phyloP scores from a whole-genome alignment of 2,329 filamentous ascomycete genomes.

The Botrytis paeoniae region DNA sequence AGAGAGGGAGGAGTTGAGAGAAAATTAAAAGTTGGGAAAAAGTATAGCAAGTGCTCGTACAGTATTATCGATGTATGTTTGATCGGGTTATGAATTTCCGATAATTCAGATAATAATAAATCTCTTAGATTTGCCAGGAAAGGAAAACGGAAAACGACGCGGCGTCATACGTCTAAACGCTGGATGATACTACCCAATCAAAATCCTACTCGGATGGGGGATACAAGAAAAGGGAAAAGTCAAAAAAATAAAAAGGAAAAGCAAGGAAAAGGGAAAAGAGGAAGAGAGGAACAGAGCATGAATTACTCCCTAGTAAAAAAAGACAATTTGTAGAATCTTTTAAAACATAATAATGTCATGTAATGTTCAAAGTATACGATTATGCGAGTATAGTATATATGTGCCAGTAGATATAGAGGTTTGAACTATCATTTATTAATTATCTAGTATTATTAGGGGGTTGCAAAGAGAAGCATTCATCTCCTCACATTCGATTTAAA shows the following conservation, averaged over 20 bases:
- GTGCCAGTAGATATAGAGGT: background rate
- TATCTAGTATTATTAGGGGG: background rate
- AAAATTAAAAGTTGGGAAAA: background rate
- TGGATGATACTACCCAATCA: slow-evolving; percentile 1
- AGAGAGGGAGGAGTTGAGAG: background rate
- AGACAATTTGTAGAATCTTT: background rate
- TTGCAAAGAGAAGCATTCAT: background rate
- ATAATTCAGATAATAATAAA: background rate
- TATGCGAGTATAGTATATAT: background rate
- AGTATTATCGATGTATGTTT: background rate
- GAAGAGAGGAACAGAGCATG: background rate
- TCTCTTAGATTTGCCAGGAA: slow-evolving; percentile 1
- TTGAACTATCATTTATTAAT: background rate
- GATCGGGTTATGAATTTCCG: background rate
- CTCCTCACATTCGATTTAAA: background rate
- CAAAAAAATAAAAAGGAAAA: background rate
- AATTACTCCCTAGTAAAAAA: too few species aligned
- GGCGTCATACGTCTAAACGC: slow-evolving; percentile 11
- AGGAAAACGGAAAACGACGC: slow-evolving; percentile 5
- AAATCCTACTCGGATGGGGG: background rate
- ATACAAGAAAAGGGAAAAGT: background rate
- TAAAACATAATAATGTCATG: background rate
- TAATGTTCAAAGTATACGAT: background rate
- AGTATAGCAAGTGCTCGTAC: background rate
- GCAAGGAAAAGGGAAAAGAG: background rate